phyloP scores from a whole-genome alignment of 2,329 filamentous ascomycete species.

The Aschersonia sp. region DNA sequence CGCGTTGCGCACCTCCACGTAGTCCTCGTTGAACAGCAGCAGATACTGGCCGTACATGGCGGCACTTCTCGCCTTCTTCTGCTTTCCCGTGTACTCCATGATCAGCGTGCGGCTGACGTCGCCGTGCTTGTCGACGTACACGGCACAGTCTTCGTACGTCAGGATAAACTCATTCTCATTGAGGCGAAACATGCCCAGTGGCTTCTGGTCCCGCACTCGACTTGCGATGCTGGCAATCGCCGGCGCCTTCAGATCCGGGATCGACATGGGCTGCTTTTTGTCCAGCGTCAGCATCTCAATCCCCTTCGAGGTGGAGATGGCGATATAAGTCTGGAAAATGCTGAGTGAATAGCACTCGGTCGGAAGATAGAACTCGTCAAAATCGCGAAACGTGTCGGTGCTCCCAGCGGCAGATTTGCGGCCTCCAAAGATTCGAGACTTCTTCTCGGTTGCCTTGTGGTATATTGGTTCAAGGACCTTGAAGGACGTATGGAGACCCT shows the following conservation, averaged over 20 bases:
- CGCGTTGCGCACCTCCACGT: conserved; percentile 92
- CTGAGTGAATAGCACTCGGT: conserved; percentile 91
- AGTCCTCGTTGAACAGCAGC: conserved; percentile 87
- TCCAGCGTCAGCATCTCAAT: conserved; percentile 94
- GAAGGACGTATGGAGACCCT: conserved; percentile 84
- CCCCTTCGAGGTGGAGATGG: conserved; percentile 79
- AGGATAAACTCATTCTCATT: conserved; percentile 86
- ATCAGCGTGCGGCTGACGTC: conserved; percentile 88
- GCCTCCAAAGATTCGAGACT: conserved; percentile 49
- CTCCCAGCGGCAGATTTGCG: conserved; percentile 48
- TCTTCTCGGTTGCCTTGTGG: conserved; percentile 80
- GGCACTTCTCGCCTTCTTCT: conserved; percentile 62
- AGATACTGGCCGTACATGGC: conserved; percentile 88
- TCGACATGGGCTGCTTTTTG: conserved; percentile 90
- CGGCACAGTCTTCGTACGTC: conserved; percentile 88
- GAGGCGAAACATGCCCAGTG: conserved; percentile 91
- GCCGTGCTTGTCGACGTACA: conserved; percentile 96
- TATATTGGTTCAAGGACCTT: conserved; percentile 93
- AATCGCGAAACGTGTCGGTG: conserved; percentile 95
- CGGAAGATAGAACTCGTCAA: conserved; percentile 96
- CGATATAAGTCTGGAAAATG: conserved; percentile 87
- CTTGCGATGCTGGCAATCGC: conserved; percentile 74
- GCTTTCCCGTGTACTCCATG: conserved; percentile 96
- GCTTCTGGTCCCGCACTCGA: conserved; percentile 69
- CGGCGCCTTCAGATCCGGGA: conserved; percentile 70